Conservation (phyloP, 164 flowering plant species). For the Vitis rotundifolia region DNA sequence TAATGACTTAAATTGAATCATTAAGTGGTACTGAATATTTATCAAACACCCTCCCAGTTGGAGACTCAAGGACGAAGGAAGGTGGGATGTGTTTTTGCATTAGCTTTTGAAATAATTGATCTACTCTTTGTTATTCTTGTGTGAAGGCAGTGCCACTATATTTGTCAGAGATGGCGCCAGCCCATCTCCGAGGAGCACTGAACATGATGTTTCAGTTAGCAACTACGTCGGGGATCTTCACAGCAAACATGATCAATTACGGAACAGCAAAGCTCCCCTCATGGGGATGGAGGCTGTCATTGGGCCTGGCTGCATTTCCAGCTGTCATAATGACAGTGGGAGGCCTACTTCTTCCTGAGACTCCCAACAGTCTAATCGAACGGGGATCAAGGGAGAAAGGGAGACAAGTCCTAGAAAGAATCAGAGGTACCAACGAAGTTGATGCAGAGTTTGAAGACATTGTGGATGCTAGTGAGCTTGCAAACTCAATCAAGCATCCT, state of each 20-base stretch:
- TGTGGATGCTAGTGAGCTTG: slow-evolving; percentile 87
- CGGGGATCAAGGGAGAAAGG: slow-evolving; percentile 58
- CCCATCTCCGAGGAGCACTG: slow-evolving; percentile 84
- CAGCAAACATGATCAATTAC: slow-evolving; percentile 92
- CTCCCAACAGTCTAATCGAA: slow-evolving; percentile 89
- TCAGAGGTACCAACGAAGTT: slow-evolving; percentile 73
- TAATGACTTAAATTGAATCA: too few relatives aligned
- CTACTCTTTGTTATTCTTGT: not conserved
- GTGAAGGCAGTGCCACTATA: slow-evolving; percentile 82
- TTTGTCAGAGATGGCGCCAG: slow-evolving; percentile 93
- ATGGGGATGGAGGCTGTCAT: slow-evolving; percentile 97
- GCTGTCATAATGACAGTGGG: slow-evolving; percentile 84
- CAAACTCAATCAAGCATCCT: slow-evolving; percentile 78
- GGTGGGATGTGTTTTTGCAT: not conserved
- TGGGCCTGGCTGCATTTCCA: slow-evolving; percentile 84
- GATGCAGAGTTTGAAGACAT: slow-evolving; percentile 81
- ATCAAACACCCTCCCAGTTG: too few relatives aligned
- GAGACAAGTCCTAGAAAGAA: slow-evolving; percentile 52
- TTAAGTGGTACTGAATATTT: too few relatives aligned
- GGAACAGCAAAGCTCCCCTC: slow-evolving; percentile 71
- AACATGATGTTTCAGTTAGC: slow-evolving; percentile 97
- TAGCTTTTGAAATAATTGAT: not conserved
- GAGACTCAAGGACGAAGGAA: too few relatives aligned
- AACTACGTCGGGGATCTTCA: slow-evolving; percentile 86
- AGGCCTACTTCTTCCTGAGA: slow-evolving; percentile 81